Percentiles rank a stretch among this genome's conserved stretches.
Evolutionary conservation across 352 stramenopile genomes (phyloP).

Genomic region (Phytopythium montanum): DNA sequence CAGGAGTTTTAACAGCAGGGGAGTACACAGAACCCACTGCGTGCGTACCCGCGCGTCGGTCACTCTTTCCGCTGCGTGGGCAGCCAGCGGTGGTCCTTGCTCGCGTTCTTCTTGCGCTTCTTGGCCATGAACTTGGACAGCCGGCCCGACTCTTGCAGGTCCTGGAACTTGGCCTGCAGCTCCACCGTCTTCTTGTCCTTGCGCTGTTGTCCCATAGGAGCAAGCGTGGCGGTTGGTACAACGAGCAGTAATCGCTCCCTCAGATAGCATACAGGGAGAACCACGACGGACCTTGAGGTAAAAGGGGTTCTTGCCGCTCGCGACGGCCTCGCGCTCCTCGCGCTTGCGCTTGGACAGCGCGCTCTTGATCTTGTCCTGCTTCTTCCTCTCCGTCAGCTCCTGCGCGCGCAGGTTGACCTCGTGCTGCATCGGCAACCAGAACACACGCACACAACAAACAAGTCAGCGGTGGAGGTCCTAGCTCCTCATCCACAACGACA

Average conservation of each 20-base stretch:
- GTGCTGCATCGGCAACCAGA: conserved; percentile 22
- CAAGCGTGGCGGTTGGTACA: not conserved
- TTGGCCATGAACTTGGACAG: conserved; percentile 93
- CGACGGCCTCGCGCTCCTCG: conserved; percentile 87
- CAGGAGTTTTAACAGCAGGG: not conserved
- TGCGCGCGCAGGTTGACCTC: conserved; percentile 69
- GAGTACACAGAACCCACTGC: not conserved
- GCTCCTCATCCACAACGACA: not conserved
- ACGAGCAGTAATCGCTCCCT: not conserved
- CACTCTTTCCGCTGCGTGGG: conserved; percentile 72
- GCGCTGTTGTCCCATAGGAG: conserved; percentile 28
- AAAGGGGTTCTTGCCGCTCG: conserved; percentile 86
- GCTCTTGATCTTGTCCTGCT: conserved; percentile 65
- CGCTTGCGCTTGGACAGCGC: conserved; percentile 78
- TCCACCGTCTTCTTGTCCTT: conserved; percentile 92
- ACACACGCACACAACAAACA: not conserved
- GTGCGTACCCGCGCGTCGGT: not conserved
- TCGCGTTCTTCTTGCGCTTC: conserved; percentile 92
- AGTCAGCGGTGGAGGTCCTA: not conserved
- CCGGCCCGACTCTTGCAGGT: conserved; percentile 83
- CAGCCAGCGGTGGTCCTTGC: conserved; percentile 91
- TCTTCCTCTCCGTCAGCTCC: conserved; percentile 71
- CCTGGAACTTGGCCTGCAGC: conserved; percentile 89
- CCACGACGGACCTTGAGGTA: conserved; percentile 74
- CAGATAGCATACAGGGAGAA: not conserved